phyloP scores from a whole-genome alignment of 208 protist species.

The Jaenimonas drosophilae region DNA sequence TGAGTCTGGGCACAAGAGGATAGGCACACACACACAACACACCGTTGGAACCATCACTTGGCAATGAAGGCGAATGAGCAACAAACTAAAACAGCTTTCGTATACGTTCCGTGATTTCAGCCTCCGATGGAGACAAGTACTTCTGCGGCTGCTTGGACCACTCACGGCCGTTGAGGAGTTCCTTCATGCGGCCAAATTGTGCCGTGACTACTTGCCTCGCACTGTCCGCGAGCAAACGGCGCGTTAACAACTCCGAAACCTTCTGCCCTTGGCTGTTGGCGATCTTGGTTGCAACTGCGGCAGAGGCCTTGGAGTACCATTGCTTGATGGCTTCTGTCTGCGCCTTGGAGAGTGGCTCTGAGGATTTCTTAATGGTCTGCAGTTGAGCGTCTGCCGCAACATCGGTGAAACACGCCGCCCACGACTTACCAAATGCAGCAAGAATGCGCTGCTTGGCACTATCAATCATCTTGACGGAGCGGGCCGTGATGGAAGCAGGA shows the following conservation, averaged over 20 bases:
- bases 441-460: conserved; percentile 40
- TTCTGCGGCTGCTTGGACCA: conserved; percentile 66
- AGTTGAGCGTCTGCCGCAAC: conserved; percentile 20
- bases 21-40: conserved; percentile 1
- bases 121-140: conserved; percentile 32
- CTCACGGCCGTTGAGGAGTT: conserved; percentile 25
- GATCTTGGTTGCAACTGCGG: conserved; percentile 26
- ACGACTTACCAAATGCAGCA: conserved; percentile 54
- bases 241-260: conserved; percentile 40
- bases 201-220: conserved; percentile 34
- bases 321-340: conserved; percentile 66
- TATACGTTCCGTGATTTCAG: conserved; percentile 45
- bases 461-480: conserved; percentile 34
- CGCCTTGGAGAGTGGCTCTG: conserved; percentile 33
- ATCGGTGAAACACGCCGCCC: conserved; percentile 59
- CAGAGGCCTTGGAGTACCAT: conserved; percentile 40
- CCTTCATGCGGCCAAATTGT: conserved; percentile 43
- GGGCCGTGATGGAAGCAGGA: conserved; percentile 22
- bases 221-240: conserved; percentile 44
- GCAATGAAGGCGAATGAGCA: not conserved
- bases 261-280: conserved; percentile 33
- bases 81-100: conserved; percentile 30
- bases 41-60: not conserved
- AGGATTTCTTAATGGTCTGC: conserved; percentile 19
- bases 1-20: no score